Evolutionary conservation across 768 basidiomycete genomes (phyloP).

Genomic region (Guyanaporus albipodus): DNA sequence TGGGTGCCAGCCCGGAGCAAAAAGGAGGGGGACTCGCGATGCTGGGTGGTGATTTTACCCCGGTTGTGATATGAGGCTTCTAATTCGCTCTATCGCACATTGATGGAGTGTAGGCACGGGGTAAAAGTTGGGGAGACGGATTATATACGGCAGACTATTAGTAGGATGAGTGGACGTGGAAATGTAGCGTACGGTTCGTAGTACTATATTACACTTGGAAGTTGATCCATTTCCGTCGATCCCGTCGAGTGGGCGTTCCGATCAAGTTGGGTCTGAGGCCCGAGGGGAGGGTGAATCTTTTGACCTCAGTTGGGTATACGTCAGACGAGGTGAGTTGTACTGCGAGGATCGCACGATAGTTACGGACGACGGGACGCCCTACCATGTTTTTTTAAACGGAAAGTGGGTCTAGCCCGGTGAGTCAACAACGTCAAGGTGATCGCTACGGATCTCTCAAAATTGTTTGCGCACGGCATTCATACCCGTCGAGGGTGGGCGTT

Average conservation of each 20-base stretch:
- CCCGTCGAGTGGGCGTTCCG: not conserved
- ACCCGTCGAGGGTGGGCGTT: too few species aligned
- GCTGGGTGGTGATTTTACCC: conserved; percentile 19
- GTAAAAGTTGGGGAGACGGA: too few species aligned
- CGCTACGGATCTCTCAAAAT: too few species aligned
- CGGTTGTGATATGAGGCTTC: conserved; percentile 31
- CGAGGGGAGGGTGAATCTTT: too few species aligned
- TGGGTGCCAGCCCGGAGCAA: conserved; percentile 28
- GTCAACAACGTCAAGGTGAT: too few species aligned
- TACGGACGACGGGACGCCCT: too few species aligned
- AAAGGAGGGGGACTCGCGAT: conserved; percentile 17
- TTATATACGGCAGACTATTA: conserved; percentile 11
- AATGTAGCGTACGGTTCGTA: conserved; percentile 22
- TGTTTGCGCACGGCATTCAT: too few species aligned
- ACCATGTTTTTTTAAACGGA: too few species aligned
- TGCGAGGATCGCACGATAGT: too few species aligned
- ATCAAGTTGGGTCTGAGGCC: too few species aligned
- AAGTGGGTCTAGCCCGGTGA: too few species aligned
- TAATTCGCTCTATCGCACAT: conserved; percentile 12
- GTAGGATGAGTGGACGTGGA: conserved; percentile 16
- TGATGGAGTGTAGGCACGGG: conserved; percentile 4
- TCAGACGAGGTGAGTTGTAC: not conserved
- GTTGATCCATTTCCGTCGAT: conserved; percentile 19
- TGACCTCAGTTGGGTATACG: too few species aligned
- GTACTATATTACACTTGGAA: conserved; percentile 28